phyloP scores from a whole-genome alignment of 179 eudicot genomes.

The Patellifolia procumbens region DNA sequence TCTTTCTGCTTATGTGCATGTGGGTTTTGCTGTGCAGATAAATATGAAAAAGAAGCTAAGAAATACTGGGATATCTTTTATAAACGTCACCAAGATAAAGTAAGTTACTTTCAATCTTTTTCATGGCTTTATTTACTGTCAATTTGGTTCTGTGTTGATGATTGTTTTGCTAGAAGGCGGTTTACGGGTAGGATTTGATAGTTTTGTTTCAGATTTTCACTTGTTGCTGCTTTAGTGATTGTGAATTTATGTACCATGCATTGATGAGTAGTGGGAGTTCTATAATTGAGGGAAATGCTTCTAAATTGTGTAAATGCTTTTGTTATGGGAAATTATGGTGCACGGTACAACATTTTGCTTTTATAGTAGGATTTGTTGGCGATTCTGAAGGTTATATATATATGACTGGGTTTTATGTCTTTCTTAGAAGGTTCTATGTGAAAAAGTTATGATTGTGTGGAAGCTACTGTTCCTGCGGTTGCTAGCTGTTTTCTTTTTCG shows the following conservation, averaged over 20 bases:
- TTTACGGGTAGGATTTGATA: background rate
- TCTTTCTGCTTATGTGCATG: background rate
- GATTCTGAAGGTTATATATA: too few species aligned
- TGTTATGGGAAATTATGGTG: background rate
- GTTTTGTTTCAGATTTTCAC: background rate
- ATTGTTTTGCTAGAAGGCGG: background rate
- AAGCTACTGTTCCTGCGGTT: too few species aligned
- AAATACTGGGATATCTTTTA: constrained; percentile 96
- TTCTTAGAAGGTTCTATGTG: too few species aligned
- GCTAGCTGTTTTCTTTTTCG: too few species aligned
- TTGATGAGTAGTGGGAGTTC: background rate
- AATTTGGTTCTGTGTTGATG: background rate
- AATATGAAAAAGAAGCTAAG: constrained; percentile 91
- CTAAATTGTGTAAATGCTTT: background rate
- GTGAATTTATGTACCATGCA: background rate
- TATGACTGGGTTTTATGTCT: too few species aligned
- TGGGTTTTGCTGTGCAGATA: constrained; percentile 51
- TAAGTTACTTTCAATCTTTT: constrained; percentile 27
- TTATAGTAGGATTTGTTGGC: background rate
- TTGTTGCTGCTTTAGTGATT: background rate
- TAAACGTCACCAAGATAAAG: constrained; percentile 90
- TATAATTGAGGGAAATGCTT: background rate
- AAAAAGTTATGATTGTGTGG: too few species aligned
- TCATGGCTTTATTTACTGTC: background rate
- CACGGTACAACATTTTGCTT: background rate